Percentiles rank a stretch among this genome's conserved stretches.
These are phyloP conservation scores for Rhizophagus prolifer DNA, from an alignment of 192 early-diverging fungal species.

Conservation along the genomic window DNA sequence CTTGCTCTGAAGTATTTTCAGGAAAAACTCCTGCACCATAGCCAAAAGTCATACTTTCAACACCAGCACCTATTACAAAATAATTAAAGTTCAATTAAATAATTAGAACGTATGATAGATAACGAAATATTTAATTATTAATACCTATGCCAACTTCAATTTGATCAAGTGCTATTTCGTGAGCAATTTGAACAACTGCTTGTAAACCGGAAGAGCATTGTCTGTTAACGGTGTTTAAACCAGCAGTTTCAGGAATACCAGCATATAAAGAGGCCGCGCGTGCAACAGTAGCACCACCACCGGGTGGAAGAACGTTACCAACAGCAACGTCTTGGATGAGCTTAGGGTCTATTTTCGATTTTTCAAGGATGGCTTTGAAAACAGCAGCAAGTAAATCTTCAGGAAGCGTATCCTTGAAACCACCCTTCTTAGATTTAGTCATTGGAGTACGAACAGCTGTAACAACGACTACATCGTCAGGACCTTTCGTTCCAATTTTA, in stretches of 20 bases:
- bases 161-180: conserved; percentile 80
- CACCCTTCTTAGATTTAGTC: conserved; percentile 73
- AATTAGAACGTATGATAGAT: background rate
- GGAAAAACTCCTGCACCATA: conserved; percentile 81
- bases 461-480: conserved; percentile 83
- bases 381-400: conserved; percentile 77
- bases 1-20: conserved; percentile 70
- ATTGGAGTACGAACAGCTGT: conserved; percentile 77
- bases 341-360: conserved; percentile 79
- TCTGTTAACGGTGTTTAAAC: conserved; percentile 87
- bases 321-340: conserved; percentile 91
- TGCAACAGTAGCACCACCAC: conserved; percentile 85
- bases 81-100: background rate
- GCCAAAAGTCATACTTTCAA: conserved; percentile 90
- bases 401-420: conserved; percentile 76
- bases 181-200: conserved; percentile 81
- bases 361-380: conserved; percentile 70
- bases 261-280: conserved; percentile 89
- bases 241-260: conserved; percentile 79
- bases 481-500: conserved; percentile 58
- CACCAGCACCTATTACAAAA: conserved; percentile 58
- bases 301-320: conserved; percentile 88
- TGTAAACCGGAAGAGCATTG: conserved; percentile 93
- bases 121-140: background rate
- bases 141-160: conserved; percentile 86